Percentiles rank a stretch among this genome's conserved stretches.
phyloP scores from a whole-genome alignment of 2,329 filamentous ascomycete genomes.

The Aureobasidium uvarum region DNA sequence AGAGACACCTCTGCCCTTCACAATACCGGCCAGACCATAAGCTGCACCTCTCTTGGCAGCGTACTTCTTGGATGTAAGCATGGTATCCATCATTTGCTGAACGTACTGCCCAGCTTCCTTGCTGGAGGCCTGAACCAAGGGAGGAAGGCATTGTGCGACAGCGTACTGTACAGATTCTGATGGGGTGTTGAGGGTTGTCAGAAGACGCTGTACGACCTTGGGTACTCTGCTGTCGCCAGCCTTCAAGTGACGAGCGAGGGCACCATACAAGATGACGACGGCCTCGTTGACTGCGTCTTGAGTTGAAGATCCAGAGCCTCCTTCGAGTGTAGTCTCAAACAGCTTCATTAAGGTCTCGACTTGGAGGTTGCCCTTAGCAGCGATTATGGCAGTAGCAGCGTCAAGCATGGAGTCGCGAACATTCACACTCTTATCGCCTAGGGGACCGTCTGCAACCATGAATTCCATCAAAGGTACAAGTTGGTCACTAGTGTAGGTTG shows the following conservation, averaged over 20 bases:
- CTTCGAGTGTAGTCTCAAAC: constrained; percentile 84
- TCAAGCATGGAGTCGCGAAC: constrained; percentile 92
- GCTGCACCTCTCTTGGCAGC: constrained; percentile 90
- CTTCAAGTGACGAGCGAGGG: constrained; percentile 81
- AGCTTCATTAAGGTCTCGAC: constrained; percentile 90
- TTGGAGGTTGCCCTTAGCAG: constrained; percentile 73
- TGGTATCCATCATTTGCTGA: constrained; percentile 72
- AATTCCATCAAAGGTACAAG: constrained; percentile 80
- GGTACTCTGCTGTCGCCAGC: constrained; percentile 84
- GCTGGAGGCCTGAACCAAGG: constrained; percentile 77
- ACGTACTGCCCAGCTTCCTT: constrained; percentile 79
- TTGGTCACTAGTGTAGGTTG: constrained; percentile 64
- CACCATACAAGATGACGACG: constrained; percentile 95
- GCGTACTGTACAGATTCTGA: constrained; percentile 97
- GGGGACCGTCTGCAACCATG: constrained; percentile 77
- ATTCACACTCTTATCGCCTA: constrained; percentile 74
- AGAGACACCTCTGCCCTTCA: constrained; percentile 81
- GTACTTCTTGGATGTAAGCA: constrained; percentile 88
- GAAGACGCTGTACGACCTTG: constrained; percentile 78
- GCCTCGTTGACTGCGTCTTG: constrained; percentile 94
- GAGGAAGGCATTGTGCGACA: constrained; percentile 89
- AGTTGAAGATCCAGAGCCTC: constrained; percentile 74
- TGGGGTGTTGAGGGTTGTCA: constrained; percentile 86
- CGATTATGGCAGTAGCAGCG: constrained; percentile 77
- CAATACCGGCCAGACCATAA: constrained; percentile 88